Conservation (phyloP, 331 rosid genomes). For the Cydonia oblonga region DNA sequence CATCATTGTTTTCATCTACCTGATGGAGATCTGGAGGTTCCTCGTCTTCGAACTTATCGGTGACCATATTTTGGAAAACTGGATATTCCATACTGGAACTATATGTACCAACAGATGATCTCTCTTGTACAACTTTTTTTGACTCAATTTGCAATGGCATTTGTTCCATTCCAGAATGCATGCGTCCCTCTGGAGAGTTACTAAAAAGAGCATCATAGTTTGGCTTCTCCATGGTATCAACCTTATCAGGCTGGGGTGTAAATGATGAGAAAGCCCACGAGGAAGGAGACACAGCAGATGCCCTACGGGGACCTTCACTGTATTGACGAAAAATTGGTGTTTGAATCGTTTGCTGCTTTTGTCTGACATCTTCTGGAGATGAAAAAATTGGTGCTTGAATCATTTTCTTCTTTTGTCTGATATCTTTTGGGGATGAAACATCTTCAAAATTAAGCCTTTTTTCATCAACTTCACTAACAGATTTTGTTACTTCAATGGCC, state of each 20-base stretch:
- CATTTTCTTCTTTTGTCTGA: constrained; percentile 24
- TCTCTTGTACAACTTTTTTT: constrained; percentile 28
- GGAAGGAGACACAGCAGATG: not conserved
- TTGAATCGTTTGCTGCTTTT: constrained; percentile 20
- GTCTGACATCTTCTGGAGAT: constrained; percentile 31
- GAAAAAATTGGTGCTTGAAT: constrained; percentile 10
- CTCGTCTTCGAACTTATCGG: constrained; percentile 22
- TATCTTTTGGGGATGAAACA: constrained; percentile 31
- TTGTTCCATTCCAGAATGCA: constrained; percentile 23
- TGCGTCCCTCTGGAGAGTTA: constrained; percentile 27
- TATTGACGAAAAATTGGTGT: constrained; percentile 16
- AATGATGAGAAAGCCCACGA: constrained; percentile 25
- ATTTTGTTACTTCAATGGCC: constrained; percentile 22
- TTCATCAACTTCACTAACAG: constrained; percentile 35
- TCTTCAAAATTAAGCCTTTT: constrained; percentile 33
- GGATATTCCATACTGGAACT: constrained; percentile 15
- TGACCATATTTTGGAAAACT: constrained; percentile 16
- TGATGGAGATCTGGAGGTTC: constrained; percentile 25
- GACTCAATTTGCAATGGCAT: constrained; percentile 33
- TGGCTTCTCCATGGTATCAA: constrained; percentile 13
- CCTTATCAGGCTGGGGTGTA: constrained; percentile 31
- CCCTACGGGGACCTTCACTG: constrained; percentile 20
- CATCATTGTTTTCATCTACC: constrained; percentile 28
- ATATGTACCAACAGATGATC: constrained; percentile 15
- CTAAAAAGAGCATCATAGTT: constrained; percentile 21